Percentiles rank a stretch among this genome's conserved stretches.
These are phyloP conservation scores for Prunus yedoensis DNA, from an alignment of 331 rosid species.

Conservation along the genomic window DNA sequence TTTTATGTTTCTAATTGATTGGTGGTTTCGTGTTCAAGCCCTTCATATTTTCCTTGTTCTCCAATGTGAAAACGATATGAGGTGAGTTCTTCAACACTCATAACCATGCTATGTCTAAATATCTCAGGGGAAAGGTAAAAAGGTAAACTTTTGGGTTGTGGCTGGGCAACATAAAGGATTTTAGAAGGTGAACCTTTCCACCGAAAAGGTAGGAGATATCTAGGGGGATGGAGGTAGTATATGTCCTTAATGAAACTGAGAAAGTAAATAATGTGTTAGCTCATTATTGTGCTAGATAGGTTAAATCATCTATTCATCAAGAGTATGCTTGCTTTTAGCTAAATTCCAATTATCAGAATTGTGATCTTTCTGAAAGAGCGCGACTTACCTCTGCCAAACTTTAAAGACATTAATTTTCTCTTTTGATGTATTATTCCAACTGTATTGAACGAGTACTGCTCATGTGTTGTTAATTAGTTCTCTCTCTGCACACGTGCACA, in stretches of 20 bases:
- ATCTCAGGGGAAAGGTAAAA: not conserved
- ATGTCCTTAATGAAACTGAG: not conserved
- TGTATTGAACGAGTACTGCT: not conserved
- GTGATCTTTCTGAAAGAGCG: not conserved
- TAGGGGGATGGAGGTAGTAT: not conserved
- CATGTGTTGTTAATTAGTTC: not conserved
- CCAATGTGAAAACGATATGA: not conserved
- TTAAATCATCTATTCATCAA: not conserved
- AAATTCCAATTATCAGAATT: not conserved
- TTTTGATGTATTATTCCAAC: not conserved
- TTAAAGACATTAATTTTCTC: no score
- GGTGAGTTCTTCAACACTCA: conserved; percentile 21
- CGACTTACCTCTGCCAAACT: not conserved
- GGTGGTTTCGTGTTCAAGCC: not conserved
- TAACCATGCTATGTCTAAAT: not conserved
- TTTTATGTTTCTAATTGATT: not conserved
- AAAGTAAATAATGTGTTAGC: no score
- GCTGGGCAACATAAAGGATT: no score
- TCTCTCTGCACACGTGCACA: no score
- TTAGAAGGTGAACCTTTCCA: not conserved
- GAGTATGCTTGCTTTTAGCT: not conserved
- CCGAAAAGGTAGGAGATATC: not conserved
- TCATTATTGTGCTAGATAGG: not conserved
- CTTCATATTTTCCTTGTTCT: not conserved
- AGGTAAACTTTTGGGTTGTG: not conserved